A percentile compares a stretch with the other conserved stretches of the same genome.
phyloP scores from a whole-genome alignment of 1,284 basidiomycete species.

The Cutaneotrichosporon spelunceum region DNA sequence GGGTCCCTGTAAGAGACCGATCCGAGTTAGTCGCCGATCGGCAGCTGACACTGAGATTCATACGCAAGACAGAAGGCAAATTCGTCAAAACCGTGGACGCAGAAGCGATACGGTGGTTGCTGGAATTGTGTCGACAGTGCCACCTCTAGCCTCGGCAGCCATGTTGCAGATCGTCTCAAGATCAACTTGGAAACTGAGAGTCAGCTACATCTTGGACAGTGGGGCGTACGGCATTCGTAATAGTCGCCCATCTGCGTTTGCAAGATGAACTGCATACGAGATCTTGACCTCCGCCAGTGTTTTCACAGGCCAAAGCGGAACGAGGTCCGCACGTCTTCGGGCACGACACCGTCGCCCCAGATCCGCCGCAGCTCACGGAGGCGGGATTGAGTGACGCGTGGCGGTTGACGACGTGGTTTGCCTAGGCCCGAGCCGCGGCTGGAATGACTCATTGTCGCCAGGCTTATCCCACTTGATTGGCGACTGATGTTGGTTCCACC shows the following conservation, averaged over 20 bases:
- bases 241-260: constrained; percentile 1
- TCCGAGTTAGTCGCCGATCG: neutral
- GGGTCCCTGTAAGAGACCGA: neutral
- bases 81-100: neutral
- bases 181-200: constrained; percentile 39
- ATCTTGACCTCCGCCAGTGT: constrained; percentile 15
- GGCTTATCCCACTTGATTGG: neutral
- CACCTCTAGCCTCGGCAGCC: constrained; percentile 22
- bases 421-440: neutral
- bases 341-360: constrained; percentile 23
- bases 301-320: neutral
- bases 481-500: neutral
- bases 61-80: neutral
- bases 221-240: neutral
- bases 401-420: neutral
- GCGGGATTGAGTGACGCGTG: constrained; percentile 10
- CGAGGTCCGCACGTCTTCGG: constrained; percentile 2
- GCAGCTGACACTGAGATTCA: neutral
- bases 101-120: neutral
- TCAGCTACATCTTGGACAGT: constrained; percentile 7
- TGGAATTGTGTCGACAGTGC: neutral
- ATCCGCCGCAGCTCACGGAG: constrained; percentile 29
- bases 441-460: neutral
- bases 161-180: constrained; percentile 32
- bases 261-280: constrained; percentile 7